Base-by-base conservation (phyloP, 805 yeast genomes). In the Vanderwaltozyma tropicalis region DNA sequence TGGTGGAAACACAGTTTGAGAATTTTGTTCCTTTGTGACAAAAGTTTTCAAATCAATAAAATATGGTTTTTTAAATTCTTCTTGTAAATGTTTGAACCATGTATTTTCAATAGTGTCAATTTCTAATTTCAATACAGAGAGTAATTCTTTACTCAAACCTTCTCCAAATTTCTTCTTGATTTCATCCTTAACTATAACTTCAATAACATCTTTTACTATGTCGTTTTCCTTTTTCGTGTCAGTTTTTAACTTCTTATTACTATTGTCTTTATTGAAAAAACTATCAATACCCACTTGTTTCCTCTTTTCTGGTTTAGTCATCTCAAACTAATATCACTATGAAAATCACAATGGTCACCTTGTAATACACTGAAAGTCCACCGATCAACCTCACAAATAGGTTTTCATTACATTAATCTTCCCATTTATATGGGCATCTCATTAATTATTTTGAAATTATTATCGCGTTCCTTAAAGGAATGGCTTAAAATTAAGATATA, bases 41-140 rank as follows among this genome's bases (percentile, higher is more conserved):
- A 81, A 87, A 46, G 60, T 56, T 49, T 89, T 89, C 47, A 92
- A 65, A 9, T 72, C 59, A 9, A 88, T 55, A 51, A 92, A 92
- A 56, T 87, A 89, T 3, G 94, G 88, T 56, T 88, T 85, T 10
- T 81, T 78, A 38, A 92, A 67, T 48, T 88, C 95, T 17, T 63
- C 54, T 49, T 78, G 74, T 15, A 92, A 64, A 2, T 72, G 66
- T 3, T 69, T 68, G 17, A 92, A 72, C 98, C 98, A 92, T 0
- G 85, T 67, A 10, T 72, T 71, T 43, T 84, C 87, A 43, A 92
- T 61, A 0, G 84, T 74, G 1, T 66, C 57, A 28, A 86, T 72
- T 55, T 92, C 98, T 9, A 81, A 62, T 15, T 67, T 57, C 2
- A 87, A 67, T 4, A 87, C 63, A 9, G 39, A 31, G 9, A 30